Evolutionary conservation across 1,284 basidiomycete species (phyloP).

Genomic region (Rhizoctonia solani): DNA sequence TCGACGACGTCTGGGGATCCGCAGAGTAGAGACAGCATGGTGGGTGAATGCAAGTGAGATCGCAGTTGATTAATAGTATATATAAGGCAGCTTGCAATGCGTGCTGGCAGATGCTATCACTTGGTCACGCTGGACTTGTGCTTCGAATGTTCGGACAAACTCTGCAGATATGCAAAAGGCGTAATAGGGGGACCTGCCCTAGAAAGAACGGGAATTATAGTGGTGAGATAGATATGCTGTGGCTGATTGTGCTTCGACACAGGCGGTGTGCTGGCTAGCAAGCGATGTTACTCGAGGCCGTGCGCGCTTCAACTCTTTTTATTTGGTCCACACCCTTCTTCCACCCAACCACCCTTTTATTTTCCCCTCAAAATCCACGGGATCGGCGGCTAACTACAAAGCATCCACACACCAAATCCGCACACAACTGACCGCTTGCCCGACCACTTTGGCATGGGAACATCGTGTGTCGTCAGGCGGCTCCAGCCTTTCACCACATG

Average conservation of each 20-base stretch:
- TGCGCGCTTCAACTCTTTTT: not conserved
- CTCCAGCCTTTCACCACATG: not conserved
- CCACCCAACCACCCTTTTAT: not conserved
- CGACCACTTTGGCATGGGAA: slow-evolving; percentile 1
- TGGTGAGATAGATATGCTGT: not conserved
- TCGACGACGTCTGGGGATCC: slow-evolving; percentile 39
- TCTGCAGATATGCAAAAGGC: no score
- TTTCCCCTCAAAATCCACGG: no score
- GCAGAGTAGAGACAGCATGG: slow-evolving; percentile 40
- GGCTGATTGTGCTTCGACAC: not conserved
- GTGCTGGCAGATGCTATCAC: slow-evolving; percentile 8
- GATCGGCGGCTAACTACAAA: slow-evolving; percentile 11
- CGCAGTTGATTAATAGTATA: not conserved
- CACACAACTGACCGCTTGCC: not conserved
- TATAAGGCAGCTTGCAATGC: not conserved
- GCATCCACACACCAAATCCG: not conserved
- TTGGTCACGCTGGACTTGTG: slow-evolving; percentile 21
- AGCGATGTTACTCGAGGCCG: not conserved
- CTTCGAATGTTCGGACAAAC: slow-evolving; percentile 26
- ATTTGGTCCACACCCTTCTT: not conserved
- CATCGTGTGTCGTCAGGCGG: not conserved
- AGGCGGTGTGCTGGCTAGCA: slow-evolving; percentile 17
- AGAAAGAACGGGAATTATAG: not conserved
- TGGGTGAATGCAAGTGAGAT: slow-evolving; percentile 20
- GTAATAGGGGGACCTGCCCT: slow-evolving; percentile 26